Evolutionary conservation across 352 stramenopile species (phyloP).

Genomic region (Phytophthora macrochlamydospora): DNA sequence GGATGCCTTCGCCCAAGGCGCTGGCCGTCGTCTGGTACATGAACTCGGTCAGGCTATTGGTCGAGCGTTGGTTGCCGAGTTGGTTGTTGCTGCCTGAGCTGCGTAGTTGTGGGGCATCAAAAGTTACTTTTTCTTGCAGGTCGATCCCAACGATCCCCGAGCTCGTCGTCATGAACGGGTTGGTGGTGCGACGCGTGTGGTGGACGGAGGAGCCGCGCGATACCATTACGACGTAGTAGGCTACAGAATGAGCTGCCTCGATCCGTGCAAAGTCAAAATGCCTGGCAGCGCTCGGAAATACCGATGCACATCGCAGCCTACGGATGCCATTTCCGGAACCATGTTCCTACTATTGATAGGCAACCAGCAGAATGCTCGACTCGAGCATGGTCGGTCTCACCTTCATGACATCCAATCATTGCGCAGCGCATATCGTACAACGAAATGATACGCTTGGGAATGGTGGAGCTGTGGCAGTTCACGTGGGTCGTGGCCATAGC

Average conservation of each 20-base stretch:
- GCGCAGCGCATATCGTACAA: background rate
- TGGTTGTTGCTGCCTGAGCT: constrained; percentile 43
- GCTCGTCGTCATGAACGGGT: constrained; percentile 88
- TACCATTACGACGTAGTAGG: constrained; percentile 34
- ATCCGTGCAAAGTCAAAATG: constrained; percentile 13
- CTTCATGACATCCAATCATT: constrained; percentile 5
- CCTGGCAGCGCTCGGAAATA: constrained; percentile 16
- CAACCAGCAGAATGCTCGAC: background rate
- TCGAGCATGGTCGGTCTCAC: background rate
- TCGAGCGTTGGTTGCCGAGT: constrained; percentile 16
- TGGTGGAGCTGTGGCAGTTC: constrained; percentile 41
- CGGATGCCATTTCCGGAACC: constrained; percentile 8
- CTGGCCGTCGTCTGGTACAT: constrained; percentile 84
- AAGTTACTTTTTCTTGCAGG: constrained; percentile 65
- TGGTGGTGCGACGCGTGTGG: constrained; percentile 69
- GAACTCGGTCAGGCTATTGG: constrained; percentile 59
- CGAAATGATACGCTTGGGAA: constrained; percentile 14
- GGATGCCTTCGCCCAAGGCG: constrained; percentile 52
- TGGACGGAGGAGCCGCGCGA: constrained; percentile 78
- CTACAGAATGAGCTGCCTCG: background rate
- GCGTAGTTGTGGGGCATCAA: constrained; percentile 56
- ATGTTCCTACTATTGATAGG: constrained; percentile 23
- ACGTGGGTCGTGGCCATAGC: constrained; percentile 34
- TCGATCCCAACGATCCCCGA: constrained; percentile 86
- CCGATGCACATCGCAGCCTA: background rate